A percentile compares a stretch with the other conserved stretches of the same genome.
Evolutionary conservation across 164 flowering plant genomes (phyloP).

Genomic region (Aristolochia fimbriata): DNA sequence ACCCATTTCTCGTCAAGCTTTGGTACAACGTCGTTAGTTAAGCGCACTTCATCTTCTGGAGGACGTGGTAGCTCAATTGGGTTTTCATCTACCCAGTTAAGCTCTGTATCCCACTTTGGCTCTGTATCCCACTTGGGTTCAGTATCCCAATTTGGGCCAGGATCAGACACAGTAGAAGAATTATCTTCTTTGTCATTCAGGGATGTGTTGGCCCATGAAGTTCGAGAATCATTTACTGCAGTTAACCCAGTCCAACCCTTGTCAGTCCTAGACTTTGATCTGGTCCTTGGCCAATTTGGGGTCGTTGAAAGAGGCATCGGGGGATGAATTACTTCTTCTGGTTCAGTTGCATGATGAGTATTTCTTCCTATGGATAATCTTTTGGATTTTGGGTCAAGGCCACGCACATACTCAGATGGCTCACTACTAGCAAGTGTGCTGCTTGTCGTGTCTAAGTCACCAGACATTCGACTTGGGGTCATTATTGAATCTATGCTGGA

Average conservation of each 20-base stretch:
- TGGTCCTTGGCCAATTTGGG: conserved; percentile 91
- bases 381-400: conserved; percentile 77
- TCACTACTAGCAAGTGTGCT: conserved; percentile 77
- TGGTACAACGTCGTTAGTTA: conserved; percentile 29
- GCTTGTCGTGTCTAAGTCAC: conserved; percentile 67
- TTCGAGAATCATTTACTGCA: conserved; percentile 50
- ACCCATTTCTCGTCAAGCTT: conserved; percentile 68
- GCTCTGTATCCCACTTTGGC: conserved; percentile 47
- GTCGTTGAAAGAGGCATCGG: conserved; percentile 62
- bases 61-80: conserved; percentile 89
- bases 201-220: conserved; percentile 74
- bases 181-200: conserved; percentile 87
- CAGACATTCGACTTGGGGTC: conserved; percentile 87
- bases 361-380: conserved; percentile 80
- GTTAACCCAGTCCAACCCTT: conserved; percentile 77
- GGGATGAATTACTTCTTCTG: conserved; percentile 79
- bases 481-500: conserved; percentile 97
- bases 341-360: conserved; percentile 47
- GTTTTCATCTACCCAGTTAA: conserved; percentile 19
- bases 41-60: conserved; percentile 36
- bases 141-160: conserved; percentile 97
- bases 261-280: conserved; percentile 78
- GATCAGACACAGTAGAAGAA: conserved; percentile 96
- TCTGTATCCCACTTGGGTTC: conserved; percentile 97
- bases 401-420: conserved; percentile 95